phyloP scores from a whole-genome alignment of 768 basidiomycete genomes.

The Calvatia gigantea region DNA sequence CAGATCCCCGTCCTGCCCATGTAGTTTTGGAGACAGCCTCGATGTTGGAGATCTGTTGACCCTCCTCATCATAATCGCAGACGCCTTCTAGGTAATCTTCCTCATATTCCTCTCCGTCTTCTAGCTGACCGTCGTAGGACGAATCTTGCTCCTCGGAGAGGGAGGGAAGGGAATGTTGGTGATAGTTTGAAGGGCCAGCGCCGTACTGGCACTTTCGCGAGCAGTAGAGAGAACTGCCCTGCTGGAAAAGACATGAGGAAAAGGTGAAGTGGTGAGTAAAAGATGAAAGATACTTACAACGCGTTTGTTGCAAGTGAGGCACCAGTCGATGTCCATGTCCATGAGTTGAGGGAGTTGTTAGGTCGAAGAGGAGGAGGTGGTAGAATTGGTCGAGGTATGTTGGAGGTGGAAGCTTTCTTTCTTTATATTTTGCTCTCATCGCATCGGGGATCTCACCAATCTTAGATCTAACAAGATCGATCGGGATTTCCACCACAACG shows the following conservation, averaged over 20 bases:
- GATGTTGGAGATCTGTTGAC: conserved; percentile 29
- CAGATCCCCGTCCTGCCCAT: conserved; percentile 16
- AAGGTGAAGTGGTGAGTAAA: conserved; percentile 18
- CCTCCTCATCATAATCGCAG: conserved; percentile 23
- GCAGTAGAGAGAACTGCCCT: conserved; percentile 47
- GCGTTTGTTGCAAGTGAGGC: conserved; percentile 59
- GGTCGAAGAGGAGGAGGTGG: conserved; percentile 18
- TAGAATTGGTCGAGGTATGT: conserved; percentile 3
- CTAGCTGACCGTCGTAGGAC: conserved; percentile 8
- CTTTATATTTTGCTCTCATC: neutral
- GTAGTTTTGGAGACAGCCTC: conserved; percentile 18
- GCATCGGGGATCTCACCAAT: conserved; percentile 2
- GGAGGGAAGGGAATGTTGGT: neutral
- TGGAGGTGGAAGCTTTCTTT: conserved; percentile 8
- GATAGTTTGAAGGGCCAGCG: conserved; percentile 24
- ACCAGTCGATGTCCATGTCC: conserved; percentile 69
- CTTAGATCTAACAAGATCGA: conserved; percentile 8
- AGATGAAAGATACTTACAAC: conserved; percentile 38
- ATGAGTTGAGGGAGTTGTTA: conserved; percentile 18
- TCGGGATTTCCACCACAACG: neutral
- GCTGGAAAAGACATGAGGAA: conserved; percentile 16
- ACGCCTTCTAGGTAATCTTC: conserved; percentile 24
- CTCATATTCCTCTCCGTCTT: conserved; percentile 15
- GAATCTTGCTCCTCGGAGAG: neutral
- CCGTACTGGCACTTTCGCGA: conserved; percentile 38